Evolutionary conservation across 2,329 filamentous ascomycete species (phyloP), one percentile per base, ranked within the genome.

Genomic region (Cucurbitaria berberidis): DNA sequence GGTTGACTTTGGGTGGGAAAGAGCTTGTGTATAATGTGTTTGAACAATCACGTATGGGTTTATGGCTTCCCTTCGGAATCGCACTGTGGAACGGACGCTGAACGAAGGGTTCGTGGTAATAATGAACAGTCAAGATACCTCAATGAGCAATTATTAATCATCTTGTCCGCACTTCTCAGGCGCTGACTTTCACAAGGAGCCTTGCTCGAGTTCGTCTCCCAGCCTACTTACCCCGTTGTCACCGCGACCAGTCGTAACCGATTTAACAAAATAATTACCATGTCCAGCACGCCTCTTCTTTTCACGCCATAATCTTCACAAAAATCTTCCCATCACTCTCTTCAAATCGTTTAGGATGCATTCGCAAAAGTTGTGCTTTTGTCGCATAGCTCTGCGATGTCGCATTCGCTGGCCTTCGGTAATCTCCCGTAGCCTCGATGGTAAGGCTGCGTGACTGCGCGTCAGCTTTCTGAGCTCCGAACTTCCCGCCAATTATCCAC

Each of bases 91-190:
- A 60, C 63, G 63, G 57, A 64, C 51, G 53, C 60, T 68, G 56
- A 53, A 59, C 51, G 49, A 63, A 62, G 66, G 59, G 58, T 67
- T 64, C 62, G 61, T 66, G 51, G 60, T 68, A 69, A 69, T 70
- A 67, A 63, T 67, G 56, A 60, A 62, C 60, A 65, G 60, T 62
- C 62, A 62, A 62, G 59, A 60, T 63, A 59, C 52, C 53, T 55
- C 47, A 63, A 64, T 55, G 55, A 60, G 57, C 54, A 58, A 49
- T 48, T 36, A 34, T 45, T 45, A 26, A 45, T 45, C 29, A 43
- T 35, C 39, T 41, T 18, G 5, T 42, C 16, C n/a, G 5, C 13
- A 2, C 7, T 29, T 29, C 24, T 42, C 24, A 3, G 13, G 24
- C 10, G 40, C 40, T 42, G 8, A 42, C 40, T 42, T 42, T 16